Evolutionary conservation across 2,329 filamentous ascomycete genomes (phyloP), one percentile per base, ranked within the genome.

Genomic region (Elsinoe fawcettii): DNA sequence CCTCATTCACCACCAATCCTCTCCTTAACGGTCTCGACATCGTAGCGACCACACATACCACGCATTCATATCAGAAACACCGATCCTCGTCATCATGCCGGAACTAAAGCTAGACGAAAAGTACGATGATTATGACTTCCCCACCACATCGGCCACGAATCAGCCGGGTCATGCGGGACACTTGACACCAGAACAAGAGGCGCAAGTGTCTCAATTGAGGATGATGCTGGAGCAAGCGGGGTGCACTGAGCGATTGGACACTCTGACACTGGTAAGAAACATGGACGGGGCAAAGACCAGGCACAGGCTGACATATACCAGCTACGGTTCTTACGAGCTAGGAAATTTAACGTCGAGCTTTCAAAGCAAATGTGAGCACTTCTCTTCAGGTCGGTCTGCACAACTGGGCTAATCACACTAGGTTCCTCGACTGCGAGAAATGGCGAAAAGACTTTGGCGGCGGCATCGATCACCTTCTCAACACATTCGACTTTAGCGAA

Each of bases 91-190:
- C 57, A 64, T 68, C 32, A 67, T 70, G 58, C 67, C 69, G 56
- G 63, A 73, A 64, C 71, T 79, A 64, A 72, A 76, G 64, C 74
- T 90, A 66, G 85, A 95, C 74, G 80, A 88, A 71, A 96, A 96
- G 77, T 95, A 97, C 79, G 93, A 97, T 77, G 73, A 95, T 78
- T 97, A 93, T 75, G 91, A 96, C 74, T 97, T 83, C 78, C 93
- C 93, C 62, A 89, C 85, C 63, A 86, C 82, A 61, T 83, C 89
- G 47, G 82, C 87, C 57, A 82, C 83, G 64, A 71, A 80, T 47
- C 82, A 85, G 69, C 77, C 78, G 66, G 93, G 93, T 63, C 90
- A 96, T 73, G 86, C 92, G 61, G 93, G 93, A 70, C 83, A 95
- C 74, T 87, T 95, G 67, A 93, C 86, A 57, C 79, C 83, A 58